These are phyloP conservation scores for Fraxinus ornus DNA, from an alignment of 305 asterid genomes.

Conservation along the genomic window DNA sequence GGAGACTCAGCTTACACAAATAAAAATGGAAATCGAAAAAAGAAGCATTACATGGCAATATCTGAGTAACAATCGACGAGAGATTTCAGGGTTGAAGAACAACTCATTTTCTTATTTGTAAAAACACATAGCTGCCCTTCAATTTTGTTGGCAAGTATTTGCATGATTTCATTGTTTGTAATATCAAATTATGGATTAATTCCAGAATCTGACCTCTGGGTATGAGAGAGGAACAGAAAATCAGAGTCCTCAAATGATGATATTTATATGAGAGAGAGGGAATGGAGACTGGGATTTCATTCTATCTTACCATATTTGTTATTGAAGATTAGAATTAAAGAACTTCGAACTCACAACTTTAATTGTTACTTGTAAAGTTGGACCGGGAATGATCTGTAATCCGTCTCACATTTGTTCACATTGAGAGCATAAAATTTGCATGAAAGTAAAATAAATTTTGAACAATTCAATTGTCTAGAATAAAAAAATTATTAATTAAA, in stretches of 20 bases:
- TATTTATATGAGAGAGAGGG: not conserved
- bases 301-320: not conserved
- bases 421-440: no score
- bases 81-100: conserved; percentile 33
- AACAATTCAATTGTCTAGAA: no score
- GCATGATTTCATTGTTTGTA: not conserved
- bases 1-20: not conserved
- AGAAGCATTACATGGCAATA: conserved; percentile 25
- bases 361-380: not conserved
- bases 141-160: not conserved
- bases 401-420: not conserved
- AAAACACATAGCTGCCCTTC: not conserved
- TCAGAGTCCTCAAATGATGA: not conserved
- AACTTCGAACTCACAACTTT: not conserved
- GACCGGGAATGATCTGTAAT: not conserved
- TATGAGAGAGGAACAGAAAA: not conserved
- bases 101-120: conserved; percentile 20
- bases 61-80: conserved; percentile 28
- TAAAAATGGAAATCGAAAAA: not conserved
- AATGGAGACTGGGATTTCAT: not conserved
- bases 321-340: not conserved
- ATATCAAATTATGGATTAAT: not conserved
- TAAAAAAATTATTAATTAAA: no score
- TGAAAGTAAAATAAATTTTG: no score
- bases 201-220: not conserved